These are phyloP conservation scores for Starmerella cellae DNA, from an alignment of 805 yeast species.

Conservation along the genomic window DNA sequence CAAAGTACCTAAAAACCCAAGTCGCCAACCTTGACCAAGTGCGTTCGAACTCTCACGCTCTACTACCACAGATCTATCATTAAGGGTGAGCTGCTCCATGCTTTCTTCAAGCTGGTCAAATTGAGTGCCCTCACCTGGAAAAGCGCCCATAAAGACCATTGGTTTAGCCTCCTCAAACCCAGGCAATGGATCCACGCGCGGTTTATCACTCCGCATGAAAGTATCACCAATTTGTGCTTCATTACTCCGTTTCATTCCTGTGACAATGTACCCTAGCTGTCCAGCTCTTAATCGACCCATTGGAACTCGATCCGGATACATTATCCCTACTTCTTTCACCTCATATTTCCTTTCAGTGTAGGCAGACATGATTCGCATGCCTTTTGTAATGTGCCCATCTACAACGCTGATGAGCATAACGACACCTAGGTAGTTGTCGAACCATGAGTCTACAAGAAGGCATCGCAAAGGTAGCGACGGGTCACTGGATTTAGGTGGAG, in stretches of 20 bases:
- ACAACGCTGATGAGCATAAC: slow-evolving; percentile 71
- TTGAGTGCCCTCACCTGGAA: slow-evolving; percentile 89
- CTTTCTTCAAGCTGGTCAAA: slow-evolving; percentile 82
- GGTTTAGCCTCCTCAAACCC: slow-evolving; percentile 97
- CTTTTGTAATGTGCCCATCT: slow-evolving; percentile 66
- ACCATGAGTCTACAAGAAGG: slow-evolving; percentile 93
- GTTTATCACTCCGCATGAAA: slow-evolving; percentile 40
- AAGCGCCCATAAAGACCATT: slow-evolving; percentile 97
- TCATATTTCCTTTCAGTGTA: slow-evolving; percentile 69
- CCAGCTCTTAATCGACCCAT: slow-evolving; percentile 63
- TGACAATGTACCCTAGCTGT: slow-evolving; percentile 88
- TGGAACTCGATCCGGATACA: slow-evolving; percentile 77
- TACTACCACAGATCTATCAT: slow-evolving; percentile 81
- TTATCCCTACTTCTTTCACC: slow-evolving; percentile 83
- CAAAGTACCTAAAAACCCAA: slow-evolving; percentile 85
- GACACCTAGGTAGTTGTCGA: slow-evolving; percentile 84
- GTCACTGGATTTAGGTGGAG: slow-evolving; percentile 42
- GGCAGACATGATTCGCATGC: slow-evolving; percentile 63
- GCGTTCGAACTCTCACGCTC: slow-evolving; percentile 89
- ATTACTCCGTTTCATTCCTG: slow-evolving; percentile 78
- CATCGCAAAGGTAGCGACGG: slow-evolving; percentile 45
- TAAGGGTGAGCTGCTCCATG: slow-evolving; percentile 72
- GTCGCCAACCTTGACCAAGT: slow-evolving; percentile 93
- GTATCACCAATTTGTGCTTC: slow-evolving; percentile 93
- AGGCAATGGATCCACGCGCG: slow-evolving; percentile 58